phyloP scores from a whole-genome alignment of 306 rosid species.

The Vicia sativa region DNA sequence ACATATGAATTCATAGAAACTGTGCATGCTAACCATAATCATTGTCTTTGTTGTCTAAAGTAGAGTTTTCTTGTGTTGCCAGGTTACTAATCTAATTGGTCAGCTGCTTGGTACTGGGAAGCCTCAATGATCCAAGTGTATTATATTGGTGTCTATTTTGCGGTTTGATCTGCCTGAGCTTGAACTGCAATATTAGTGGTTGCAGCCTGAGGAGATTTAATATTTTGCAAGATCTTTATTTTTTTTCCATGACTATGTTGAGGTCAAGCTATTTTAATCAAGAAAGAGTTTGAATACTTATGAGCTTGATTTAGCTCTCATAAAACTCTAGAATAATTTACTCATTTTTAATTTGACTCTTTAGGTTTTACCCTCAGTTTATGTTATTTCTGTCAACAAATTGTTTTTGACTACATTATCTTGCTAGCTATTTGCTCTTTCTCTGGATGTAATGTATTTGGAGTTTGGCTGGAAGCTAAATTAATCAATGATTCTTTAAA shows the following conservation, averaged over 20 bases:
- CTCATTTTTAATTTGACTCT: background rate
- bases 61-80: slow-evolving; percentile 2
- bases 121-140: slow-evolving; percentile 53
- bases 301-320: slow-evolving; percentile 34
- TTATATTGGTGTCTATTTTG: slow-evolving; percentile 12
- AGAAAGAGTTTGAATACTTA: slow-evolving; percentile 21
- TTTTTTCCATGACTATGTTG: slow-evolving; percentile 29
- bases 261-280: slow-evolving; percentile 34
- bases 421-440: background rate
- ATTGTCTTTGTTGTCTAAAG: slow-evolving; percentile 12
- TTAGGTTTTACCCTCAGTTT: slow-evolving; percentile 1
- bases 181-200: slow-evolving; percentile 2
- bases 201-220: slow-evolving; percentile 36
- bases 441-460: background rate
- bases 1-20: slow-evolving; percentile 3
- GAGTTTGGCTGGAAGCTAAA: background rate
- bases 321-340: slow-evolving; percentile 35
- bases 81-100: slow-evolving; percentile 87
- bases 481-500: background rate
- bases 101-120: slow-evolving; percentile 82
- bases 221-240: slow-evolving; percentile 29
- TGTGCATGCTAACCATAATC: slow-evolving; percentile 12
- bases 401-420: background rate
- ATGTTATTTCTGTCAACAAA: background rate
- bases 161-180: slow-evolving; percentile 17